Percentiles rank a stretch among this genome's conserved stretches.
Conservation (phyloP, 495 filamentous ascomycete genomes). For the Daldinia bambusicola region DNA sequence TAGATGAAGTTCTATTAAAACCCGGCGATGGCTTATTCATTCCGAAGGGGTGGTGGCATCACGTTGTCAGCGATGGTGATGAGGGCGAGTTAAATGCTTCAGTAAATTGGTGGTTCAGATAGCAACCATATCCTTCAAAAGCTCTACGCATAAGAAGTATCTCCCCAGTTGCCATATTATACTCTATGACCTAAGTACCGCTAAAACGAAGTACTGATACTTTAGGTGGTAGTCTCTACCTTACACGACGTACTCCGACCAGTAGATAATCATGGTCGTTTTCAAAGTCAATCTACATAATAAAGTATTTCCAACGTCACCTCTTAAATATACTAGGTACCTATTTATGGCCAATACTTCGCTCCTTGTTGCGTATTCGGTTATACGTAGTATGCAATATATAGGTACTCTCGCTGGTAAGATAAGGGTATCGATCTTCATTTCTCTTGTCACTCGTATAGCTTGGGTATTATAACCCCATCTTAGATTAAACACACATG, state of each 20-base stretch:
- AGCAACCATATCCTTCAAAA: slow-evolving; percentile 1
- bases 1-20: slow-evolving; percentile 63
- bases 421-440: no score
- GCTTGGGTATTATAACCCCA: no score
- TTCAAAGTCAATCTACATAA: neutral
- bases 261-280: neutral
- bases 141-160: neutral
- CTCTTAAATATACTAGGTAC: neutral
- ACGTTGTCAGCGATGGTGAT: slow-evolving; percentile 71
- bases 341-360: neutral
- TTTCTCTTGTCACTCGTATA: no score
- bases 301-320: neutral
- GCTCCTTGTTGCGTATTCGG: no score
- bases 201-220: neutral
- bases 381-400: no score
- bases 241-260: neutral
- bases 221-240: no score
- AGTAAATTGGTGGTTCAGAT: slow-evolving; percentile 93
- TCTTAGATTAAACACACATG: no score
- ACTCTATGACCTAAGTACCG: neutral
- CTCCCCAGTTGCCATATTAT: neutral
- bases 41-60: slow-evolving; percentile 96
- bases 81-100: slow-evolving; percentile 55
- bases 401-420: no score
- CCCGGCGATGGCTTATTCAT: slow-evolving; percentile 85